A percentile compares a stretch with the other conserved stretches of the same genome.
phyloP scores from a whole-genome alignment of 257 asterid species.

The Petunia axillaris region DNA sequence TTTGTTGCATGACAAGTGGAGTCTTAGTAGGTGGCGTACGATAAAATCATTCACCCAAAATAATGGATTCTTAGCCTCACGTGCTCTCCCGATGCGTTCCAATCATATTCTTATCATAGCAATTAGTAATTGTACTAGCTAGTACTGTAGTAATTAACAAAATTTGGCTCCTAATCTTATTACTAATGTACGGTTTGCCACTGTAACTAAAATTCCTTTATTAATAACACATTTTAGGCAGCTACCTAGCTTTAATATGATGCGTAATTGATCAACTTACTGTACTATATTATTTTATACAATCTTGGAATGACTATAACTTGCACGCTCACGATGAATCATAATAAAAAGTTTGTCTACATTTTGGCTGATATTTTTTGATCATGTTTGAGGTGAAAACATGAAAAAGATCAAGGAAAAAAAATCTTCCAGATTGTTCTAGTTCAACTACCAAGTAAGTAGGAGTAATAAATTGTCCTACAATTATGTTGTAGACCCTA shows the following conservation, averaged over 20 bases:
- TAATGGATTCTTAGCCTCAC: conserved; percentile 25
- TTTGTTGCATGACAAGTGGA: conserved; percentile 44
- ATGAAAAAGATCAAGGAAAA: background rate
- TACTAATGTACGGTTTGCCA: background rate
- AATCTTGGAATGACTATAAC: background rate
- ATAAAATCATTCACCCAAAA: conserved; percentile 36
- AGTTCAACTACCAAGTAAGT: background rate
- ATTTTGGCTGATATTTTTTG: background rate
- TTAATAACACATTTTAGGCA: no score
- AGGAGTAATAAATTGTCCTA: background rate
- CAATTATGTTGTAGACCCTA: conserved; percentile 17
- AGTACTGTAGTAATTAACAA: background rate
- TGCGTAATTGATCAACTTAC: no score
- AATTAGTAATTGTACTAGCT: background rate
- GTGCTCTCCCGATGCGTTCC: conserved; percentile 21
- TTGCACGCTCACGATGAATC: background rate
- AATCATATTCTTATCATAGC: background rate
- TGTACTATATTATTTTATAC: background rate
- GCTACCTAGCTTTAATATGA: no score
- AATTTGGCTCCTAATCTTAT: background rate
- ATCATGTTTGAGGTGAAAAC: background rate
- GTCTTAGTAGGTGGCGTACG: conserved; percentile 37
- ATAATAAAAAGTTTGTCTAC: background rate
- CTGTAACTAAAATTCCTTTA: no score
- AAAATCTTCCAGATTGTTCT: conserved; percentile 5